A percentile compares a stretch with the other conserved stretches of the same genome.
Evolutionary conservation across 176 grass and related monocot species (phyloP).

Genomic region (Otatea glauca): DNA sequence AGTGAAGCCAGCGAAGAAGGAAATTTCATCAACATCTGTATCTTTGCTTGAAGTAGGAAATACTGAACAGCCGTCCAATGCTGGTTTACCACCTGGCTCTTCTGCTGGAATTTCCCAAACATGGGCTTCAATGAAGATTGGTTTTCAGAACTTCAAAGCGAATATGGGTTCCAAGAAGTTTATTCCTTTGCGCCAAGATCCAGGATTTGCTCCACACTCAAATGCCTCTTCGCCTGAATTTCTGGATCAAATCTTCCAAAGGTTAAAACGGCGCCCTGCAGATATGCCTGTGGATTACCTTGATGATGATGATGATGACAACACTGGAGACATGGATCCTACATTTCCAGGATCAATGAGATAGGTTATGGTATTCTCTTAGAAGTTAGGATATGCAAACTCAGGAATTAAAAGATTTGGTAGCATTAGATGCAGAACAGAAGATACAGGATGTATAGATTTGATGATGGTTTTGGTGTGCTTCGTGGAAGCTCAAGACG

Average conservation of each 20-base stretch:
- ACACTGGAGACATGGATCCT: conserved; percentile 52
- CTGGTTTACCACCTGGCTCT: conserved; percentile 10
- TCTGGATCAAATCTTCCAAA: conserved; percentile 98
- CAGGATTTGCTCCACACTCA: conserved; percentile 49
- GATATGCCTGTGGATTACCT: conserved; percentile 62
- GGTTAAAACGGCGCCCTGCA: conserved; percentile 69
- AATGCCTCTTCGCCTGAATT: conserved; percentile 59
- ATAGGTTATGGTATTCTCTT: conserved; percentile 50
- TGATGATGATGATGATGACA: conserved; percentile 53
- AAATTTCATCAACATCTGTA: conserved; percentile 65
- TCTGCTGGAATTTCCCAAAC: conserved; percentile 69
- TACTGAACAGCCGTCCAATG: conserved; percentile 48
- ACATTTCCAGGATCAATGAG: conserved; percentile 46
- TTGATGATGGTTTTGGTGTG: conserved; percentile 40
- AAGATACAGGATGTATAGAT: conserved; percentile 76
- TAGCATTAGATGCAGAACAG: conserved; percentile 47
- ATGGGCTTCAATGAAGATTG: conserved; percentile 87
- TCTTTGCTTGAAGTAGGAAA: conserved; percentile 74
- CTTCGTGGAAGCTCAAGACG: conserved; percentile 36
- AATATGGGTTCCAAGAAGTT: conserved; percentile 86
- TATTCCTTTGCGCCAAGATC: conserved; percentile 74
- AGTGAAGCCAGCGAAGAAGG: conserved; percentile 53
- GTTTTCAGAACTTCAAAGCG: conserved; percentile 91
- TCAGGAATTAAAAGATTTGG: conserved; percentile 41
- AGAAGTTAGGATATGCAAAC: conserved; percentile 43